A percentile compares a stretch with the other conserved stretches of the same genome.
Conservation (phyloP, 2,329 filamentous ascomycete genomes). For the Fusarium virguliforme region DNA sequence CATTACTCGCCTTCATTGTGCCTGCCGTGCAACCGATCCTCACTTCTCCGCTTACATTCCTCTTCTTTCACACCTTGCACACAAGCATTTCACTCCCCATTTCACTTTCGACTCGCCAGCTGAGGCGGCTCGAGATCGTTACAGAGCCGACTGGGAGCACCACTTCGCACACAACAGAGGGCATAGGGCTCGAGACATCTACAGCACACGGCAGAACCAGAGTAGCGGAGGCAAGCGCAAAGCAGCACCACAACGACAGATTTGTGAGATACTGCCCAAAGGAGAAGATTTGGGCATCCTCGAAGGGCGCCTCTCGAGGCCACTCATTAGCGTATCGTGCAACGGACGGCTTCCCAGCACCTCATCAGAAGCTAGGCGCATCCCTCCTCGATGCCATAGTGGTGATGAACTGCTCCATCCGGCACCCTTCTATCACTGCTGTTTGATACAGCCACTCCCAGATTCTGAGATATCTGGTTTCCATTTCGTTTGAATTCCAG, state of each 20-base stretch:
- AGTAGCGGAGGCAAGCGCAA: slow-evolving; percentile 16
- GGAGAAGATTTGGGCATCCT: not conserved
- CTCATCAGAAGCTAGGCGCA: not conserved
- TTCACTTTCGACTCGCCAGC: slow-evolving; percentile 35
- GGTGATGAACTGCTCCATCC: slow-evolving; percentile 34
- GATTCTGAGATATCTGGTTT: slow-evolving; percentile 26
- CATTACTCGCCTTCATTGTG: slow-evolving; percentile 40
- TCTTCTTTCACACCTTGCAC: slow-evolving; percentile 42
- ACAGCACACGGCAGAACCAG: slow-evolving; percentile 19
- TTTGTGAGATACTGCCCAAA: slow-evolving; percentile 15
- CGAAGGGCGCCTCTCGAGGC: slow-evolving; percentile 3
- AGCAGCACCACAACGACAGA: slow-evolving; percentile 21
- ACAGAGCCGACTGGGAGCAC: slow-evolving; percentile 31
- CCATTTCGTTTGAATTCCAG: slow-evolving; percentile 34
- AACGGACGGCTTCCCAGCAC: slow-evolving; percentile 5
- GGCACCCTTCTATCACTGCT: slow-evolving; percentile 22
- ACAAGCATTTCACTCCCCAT: slow-evolving; percentile 27
- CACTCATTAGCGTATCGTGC: slow-evolving; percentile 3
- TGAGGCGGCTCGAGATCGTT: slow-evolving; percentile 27
- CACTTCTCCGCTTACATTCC: slow-evolving; percentile 21
- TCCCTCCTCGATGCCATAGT: slow-evolving; percentile 19
- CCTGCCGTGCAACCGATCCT: slow-evolving; percentile 41
- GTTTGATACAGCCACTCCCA: slow-evolving; percentile 47
- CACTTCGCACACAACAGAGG: slow-evolving; percentile 34
- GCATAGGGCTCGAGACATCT: slow-evolving; percentile 13